Evolutionary conservation across 179 eudicot species (phyloP), one percentile per base, ranked within the genome.

Genomic region (Sideroxylon spinosum): DNA sequence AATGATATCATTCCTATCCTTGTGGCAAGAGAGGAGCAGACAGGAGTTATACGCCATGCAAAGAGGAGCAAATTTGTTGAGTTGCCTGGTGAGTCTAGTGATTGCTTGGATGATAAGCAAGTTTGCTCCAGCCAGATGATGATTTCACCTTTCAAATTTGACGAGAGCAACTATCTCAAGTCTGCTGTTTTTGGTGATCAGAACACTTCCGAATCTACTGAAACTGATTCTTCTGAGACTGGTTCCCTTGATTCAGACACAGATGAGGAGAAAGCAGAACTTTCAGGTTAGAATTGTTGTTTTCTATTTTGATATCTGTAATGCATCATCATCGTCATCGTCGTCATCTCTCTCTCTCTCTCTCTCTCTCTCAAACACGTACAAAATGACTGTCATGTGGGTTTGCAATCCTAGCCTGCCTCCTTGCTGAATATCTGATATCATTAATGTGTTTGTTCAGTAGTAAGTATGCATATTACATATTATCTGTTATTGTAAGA

Each of bases 161-260:
- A 81, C 62, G 85, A 69, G 77, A 76, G 79, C 19, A 74, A 53
- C 17, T 29, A 8, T 80, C 75, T 82, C 72, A 83, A 79, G 75
- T 90, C 71, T 67, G 83, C 75, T 65, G 82, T 80, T 63, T 81
- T 75, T 72, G 79, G 75, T 71, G 90, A 88, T 84, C 88, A 84
- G 60, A 78, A 86, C 76, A 75, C 79, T 70, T 86, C 91, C 73
- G 91, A 87, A 56, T 95, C 97, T 67, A 82, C 91, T 77, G 94
- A 95, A 90, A 90, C 97, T 62, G 99, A 93, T 86, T 93, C 97
- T 74, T 89, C 96, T 9, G 94, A 86, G 46, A 89, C 94, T 20
- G 90, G 90, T 73, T 92, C 93, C 72, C 68, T 91, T 73, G 91
- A 86, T 77, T 87, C 89, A 62, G 91, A 85, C 68, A 78, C 87